These are phyloP conservation scores for Avena atlantica DNA, from an alignment of 176 grass and related monocot genomes.

Conservation along the genomic window DNA sequence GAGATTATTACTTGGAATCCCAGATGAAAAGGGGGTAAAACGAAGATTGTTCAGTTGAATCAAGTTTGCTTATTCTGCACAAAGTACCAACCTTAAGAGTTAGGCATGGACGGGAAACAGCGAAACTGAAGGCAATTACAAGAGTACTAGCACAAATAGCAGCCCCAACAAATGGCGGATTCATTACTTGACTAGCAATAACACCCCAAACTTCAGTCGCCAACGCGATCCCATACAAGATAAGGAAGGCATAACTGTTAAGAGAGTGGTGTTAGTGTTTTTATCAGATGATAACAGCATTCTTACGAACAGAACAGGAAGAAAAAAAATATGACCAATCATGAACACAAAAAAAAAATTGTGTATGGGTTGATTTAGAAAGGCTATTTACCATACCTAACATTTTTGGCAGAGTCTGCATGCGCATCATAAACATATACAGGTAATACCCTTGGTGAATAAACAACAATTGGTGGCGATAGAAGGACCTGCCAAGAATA, in stretches of 20 bases:
- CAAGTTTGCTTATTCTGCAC: conserved; percentile 16
- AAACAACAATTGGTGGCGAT: conserved; percentile 96
- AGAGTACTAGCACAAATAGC: conserved; percentile 86
- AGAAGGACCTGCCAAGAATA: conserved; percentile 81
- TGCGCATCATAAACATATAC: conserved; percentile 99
- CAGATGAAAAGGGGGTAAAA: conserved; percentile 29
- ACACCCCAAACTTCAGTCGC: conserved; percentile 98
- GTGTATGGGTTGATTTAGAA: conserved; percentile 24
- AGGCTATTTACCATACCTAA: conserved; percentile 64
- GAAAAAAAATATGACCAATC: conserved; percentile 21
- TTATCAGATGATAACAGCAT: conserved; percentile 36
- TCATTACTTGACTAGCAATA: conserved; percentile 88
- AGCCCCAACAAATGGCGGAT: conserved; percentile 92
- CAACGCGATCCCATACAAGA: conserved; percentile 89
- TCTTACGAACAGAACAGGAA: conserved; percentile 43
- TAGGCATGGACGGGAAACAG: conserved; percentile 89
- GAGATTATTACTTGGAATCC: conserved; percentile 25
- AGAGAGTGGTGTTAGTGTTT: conserved; percentile 42
- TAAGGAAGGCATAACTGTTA: conserved; percentile 90
- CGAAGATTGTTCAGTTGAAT: conserved; percentile 34
- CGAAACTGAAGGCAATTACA: conserved; percentile 94
- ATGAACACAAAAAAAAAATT: conserved; percentile 34
- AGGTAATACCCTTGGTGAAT: conserved; percentile 93
- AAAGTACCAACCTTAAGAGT: conserved; percentile 84
- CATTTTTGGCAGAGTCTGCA: conserved; percentile 99